Base-by-base conservation (phyloP, 495 filamentous ascomycete genomes). In the Xylaria palmicola region DNA sequence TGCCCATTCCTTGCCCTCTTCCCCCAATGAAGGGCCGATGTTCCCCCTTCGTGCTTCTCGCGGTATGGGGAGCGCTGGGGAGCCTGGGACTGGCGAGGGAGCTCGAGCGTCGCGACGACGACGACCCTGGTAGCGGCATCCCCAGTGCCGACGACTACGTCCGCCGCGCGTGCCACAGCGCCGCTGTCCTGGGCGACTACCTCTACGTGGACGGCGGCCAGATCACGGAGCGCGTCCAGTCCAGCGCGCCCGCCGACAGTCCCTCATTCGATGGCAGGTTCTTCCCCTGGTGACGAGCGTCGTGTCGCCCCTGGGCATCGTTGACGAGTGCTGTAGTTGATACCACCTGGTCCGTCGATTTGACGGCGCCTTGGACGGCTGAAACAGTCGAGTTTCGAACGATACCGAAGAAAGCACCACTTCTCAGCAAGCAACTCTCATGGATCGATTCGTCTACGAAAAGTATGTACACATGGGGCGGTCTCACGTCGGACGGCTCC, bases 381-480 rank as follows among this genome's bases (percentile, higher is more conserved):
- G 49, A 60, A 12, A 68, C 61, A 0, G 73, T 72, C 27, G 20
- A 53, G 24, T 37, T 77, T 19, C 64, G 56, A 9, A 57, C 57
- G 7, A 73, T 76, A 22, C 24, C 60, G n/a, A 72, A 75, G 50
- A 50, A 39, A 32, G 57, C 51, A 37, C 66, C 48, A 4, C 48
- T 62, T 13, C 44, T 59, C 56, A 65, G 59, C 34, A 65, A 71
- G 41, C 69, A 68, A n/a, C 51, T 59, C 6, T 51, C 68, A 26
- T 77, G 72, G 72, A 53, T 65, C 5, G 68, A 76, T 57, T 17
- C 40, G 4, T 62, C 58, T 4, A 58, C 52, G 3, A 65, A 65
- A 29, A 56, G 49, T 32, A 68, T 76, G 27, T 77, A 78, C 56
- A 62, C 66, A 12, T 78, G 73, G 72, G 75, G 71, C 19, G 75